Evolutionary conservation across 257 asterid species (phyloP).

Genomic region (Solanum neorickii): DNA sequence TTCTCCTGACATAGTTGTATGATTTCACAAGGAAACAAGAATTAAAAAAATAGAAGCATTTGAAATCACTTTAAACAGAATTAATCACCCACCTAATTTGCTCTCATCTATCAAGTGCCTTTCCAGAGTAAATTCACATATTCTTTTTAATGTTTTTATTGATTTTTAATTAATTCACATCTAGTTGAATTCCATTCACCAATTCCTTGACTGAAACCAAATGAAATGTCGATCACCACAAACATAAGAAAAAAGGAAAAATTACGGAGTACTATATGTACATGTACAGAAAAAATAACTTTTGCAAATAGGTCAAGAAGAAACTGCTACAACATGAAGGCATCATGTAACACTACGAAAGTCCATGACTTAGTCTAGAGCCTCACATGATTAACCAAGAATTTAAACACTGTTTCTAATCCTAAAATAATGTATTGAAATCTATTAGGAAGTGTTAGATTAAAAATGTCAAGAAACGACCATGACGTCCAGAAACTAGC

Average conservation of each 20-base stretch:
- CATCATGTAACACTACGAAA: constrained; percentile 13
- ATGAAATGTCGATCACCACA: constrained; percentile 10
- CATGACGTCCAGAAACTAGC: no score
- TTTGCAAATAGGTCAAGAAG: constrained; percentile 85
- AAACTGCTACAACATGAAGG: constrained; percentile 94
- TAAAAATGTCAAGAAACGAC: no score
- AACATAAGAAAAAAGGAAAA: not conserved
- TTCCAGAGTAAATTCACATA: constrained; percentile 78
- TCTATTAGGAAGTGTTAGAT: no score
- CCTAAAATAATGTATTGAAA: no score
- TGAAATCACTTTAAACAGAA: not conserved
- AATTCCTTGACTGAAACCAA: constrained; percentile 40
- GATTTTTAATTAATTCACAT: constrained; percentile 67
- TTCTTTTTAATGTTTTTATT: constrained; percentile 37
- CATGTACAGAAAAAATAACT: constrained; percentile 81
- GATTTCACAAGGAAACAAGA: not conserved
- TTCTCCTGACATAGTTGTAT: constrained; percentile 37
- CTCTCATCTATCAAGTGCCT: constrained; percentile 72
- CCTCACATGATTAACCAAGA: no score
- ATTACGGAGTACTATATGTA: constrained; percentile 2
- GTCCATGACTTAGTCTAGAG: no score
- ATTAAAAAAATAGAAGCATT: not conserved
- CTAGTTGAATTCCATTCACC: constrained; percentile 47
- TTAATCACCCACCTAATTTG: constrained; percentile 43
- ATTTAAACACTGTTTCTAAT: no score